Conservation (phyloP, 768 basidiomycete species). For the Lanmaoa pseudosensibilis region DNA sequence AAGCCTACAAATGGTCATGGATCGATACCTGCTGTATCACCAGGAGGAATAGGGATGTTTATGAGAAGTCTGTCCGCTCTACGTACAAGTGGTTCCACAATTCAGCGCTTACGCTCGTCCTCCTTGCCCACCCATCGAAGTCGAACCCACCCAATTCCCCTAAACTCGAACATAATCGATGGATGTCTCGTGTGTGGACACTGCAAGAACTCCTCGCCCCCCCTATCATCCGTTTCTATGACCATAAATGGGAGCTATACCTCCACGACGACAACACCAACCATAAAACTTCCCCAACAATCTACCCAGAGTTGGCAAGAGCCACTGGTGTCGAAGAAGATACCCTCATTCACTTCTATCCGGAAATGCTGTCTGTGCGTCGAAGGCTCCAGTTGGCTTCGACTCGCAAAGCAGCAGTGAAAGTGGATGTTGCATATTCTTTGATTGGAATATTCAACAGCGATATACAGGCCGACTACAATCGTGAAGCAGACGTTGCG, state of each 20-base stretch:
- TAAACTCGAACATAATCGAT: constrained; percentile 7
- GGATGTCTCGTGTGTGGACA: constrained; percentile 20
- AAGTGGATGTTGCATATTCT: constrained; percentile 15
- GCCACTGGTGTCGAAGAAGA: background rate
- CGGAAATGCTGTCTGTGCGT: background rate
- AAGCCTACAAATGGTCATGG: constrained; percentile 9
- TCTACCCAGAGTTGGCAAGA: background rate
- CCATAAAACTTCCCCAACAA: constrained; percentile 4
- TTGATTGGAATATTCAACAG: constrained; percentile 20
- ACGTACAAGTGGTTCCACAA: constrained; percentile 20
- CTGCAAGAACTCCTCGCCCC: constrained; percentile 16
- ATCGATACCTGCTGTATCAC: constrained; percentile 15
- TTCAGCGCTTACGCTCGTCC: constrained; percentile 13
- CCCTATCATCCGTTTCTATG: constrained; percentile 12
- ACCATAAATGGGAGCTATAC: constrained; percentile 4
- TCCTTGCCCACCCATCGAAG: constrained; percentile 5
- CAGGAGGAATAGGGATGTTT: background rate
- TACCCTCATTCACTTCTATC: background rate
- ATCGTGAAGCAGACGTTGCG: background rate
- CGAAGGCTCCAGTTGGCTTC: constrained; percentile 15
- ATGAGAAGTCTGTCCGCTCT: constrained; percentile 4
- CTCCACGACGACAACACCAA: background rate
- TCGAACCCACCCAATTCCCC: background rate
- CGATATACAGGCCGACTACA: constrained; percentile 4
- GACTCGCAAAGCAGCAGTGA: constrained; percentile 5